Evolutionary conservation across 306 rosid genomes (phyloP), one percentile per base, ranked within the genome.

Genomic region (Geum urbanum): DNA sequence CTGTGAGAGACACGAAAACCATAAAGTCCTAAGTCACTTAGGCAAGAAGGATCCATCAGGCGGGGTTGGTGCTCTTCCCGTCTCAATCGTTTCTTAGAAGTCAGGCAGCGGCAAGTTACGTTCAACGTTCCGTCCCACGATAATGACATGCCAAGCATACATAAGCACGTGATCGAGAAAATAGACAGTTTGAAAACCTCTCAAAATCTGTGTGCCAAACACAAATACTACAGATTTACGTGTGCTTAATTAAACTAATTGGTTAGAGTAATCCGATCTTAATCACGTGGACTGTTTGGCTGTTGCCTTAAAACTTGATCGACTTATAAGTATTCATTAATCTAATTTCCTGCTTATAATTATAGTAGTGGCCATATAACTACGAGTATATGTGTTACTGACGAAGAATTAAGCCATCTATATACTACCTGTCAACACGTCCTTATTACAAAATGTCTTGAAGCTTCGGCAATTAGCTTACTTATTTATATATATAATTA

Each of bases 261-360:
- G 72, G n/a, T 74, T 66, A n/a, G 37, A 56, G 67, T 46, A 24
- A 59, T 37, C 61, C 56, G 74, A 69, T 67, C 79, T 50, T 67
- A 78, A 70, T 77, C 86, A 80, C 85, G 77, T 73, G 77, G 60
- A 54, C 8, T 72, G 76, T 67, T 2, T 60, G 66, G 65, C 11
- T 66, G 76, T 70, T 60, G 66, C 60, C 14, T 48, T 71, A 69
- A 60, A 47, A 59, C 11, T 53, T 41, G 9, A 24, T 24, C 27
- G 52, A 73, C 37, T 69, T 61, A 74, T 10, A 41, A 48, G 78
- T 62, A 18, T 13, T 12, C 41, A 35, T 76, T 53, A 72, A 63
- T 6, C 46, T 47, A 35, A 61, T 6, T 62, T 15, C 13, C 41
- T 61, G 35, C 35, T 51, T 45, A 19, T 55, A 32, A 32, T 32